Conservation (phyloP, 2,329 filamentous ascomycete species). For the Stachybotrys chartarum region DNA sequence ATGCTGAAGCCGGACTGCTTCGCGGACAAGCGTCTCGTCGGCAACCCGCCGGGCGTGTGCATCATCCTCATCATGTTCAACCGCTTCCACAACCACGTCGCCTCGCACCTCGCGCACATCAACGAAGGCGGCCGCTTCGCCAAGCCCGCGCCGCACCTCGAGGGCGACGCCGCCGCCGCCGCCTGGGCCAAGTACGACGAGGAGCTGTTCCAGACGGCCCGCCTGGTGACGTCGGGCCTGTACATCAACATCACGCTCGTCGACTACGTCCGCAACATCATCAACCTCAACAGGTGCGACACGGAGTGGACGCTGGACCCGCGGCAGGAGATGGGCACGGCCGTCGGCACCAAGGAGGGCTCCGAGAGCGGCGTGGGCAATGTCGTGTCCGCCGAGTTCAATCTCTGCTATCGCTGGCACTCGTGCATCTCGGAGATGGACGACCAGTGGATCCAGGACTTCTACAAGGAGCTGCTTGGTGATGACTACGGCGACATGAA, state of each 20-base stretch:
- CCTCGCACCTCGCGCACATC: constrained; percentile 71
- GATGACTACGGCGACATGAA: constrained; percentile 48
- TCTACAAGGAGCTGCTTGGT: constrained; percentile 55
- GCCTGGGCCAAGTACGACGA: constrained; percentile 67
- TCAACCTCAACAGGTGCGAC: constrained; percentile 52
- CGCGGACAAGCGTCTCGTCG: constrained; percentile 61
- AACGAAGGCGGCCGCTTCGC: constrained; percentile 78
- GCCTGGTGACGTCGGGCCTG: constrained; percentile 65
- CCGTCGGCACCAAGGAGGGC: constrained; percentile 44
- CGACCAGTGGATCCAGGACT: constrained; percentile 70
- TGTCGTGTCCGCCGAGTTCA: constrained; percentile 82
- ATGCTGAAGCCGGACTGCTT: constrained; percentile 67
- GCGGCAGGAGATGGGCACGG: constrained; percentile 56
- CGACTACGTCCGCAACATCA: constrained; percentile 73
- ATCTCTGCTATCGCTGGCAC: constrained; percentile 83
- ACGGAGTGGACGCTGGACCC: constrained; percentile 79
- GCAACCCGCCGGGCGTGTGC: constrained; percentile 64
- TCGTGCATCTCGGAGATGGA: constrained; percentile 68
- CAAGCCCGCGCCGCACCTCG: constrained; percentile 46
- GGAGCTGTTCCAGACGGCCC: constrained; percentile 71
- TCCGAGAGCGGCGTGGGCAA: constrained; percentile 71
- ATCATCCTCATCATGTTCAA: constrained; percentile 73
- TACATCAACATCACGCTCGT: constrained; percentile 74
- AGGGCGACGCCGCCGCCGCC: constrained; percentile 38
- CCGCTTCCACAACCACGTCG: constrained; percentile 82